phyloP scores from a whole-genome alignment of 768 basidiomycete species.

The Austroboletus eburneus region DNA sequence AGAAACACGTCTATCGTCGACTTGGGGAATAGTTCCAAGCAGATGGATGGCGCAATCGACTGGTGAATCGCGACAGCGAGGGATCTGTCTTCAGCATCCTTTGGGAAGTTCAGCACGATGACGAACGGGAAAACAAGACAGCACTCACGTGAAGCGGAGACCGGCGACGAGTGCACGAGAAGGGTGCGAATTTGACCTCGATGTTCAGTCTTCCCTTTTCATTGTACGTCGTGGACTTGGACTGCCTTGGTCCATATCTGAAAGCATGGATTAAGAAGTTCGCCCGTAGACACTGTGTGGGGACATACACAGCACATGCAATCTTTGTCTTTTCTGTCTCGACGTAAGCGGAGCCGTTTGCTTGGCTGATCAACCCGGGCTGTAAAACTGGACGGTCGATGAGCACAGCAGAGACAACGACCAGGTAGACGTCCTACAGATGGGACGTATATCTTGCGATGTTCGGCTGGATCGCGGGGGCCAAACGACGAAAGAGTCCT shows the following conservation, averaged over 20 bases:
- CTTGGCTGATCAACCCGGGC: constrained; percentile 86
- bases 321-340: constrained; percentile 91
- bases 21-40: constrained; percentile 90
- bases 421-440: constrained; percentile 54
- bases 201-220: constrained; percentile 89
- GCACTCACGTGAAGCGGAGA: constrained; percentile 79
- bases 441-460: constrained; percentile 70
- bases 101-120: constrained; percentile 10
- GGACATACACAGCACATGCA: constrained; percentile 96
- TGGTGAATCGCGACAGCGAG: constrained; percentile 83
- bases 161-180: constrained; percentile 73
- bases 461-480: constrained; percentile 46
- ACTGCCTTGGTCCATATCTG: constrained; percentile 84
- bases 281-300: no score
- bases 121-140: constrained; percentile 1
- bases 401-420: neutral
- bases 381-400: constrained; percentile 62
- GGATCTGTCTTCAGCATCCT: constrained; percentile 95
- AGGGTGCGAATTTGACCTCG: constrained; percentile 96
- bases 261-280: no score
- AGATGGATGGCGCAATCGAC: constrained; percentile 76
- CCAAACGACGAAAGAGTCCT: constrained; percentile 19
- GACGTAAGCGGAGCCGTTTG: constrained; percentile 96
- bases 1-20: constrained; percentile 90
- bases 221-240: constrained; percentile 74